Conservation (phyloP, 2,329 filamentous ascomycete genomes). For the Apiospora hydei region DNA sequence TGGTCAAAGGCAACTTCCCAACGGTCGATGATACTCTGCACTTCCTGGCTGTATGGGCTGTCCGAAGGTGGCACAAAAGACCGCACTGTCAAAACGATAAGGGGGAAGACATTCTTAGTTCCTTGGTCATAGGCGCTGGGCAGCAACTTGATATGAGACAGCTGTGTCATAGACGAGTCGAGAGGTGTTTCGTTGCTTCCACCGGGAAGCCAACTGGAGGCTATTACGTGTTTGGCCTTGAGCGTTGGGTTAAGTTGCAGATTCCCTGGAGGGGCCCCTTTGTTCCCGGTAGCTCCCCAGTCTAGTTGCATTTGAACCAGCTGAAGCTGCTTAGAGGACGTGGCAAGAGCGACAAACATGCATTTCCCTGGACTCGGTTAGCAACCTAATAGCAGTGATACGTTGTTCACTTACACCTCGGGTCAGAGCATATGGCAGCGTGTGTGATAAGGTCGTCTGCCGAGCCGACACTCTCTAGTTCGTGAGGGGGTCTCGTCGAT, state of each 20-base stretch:
- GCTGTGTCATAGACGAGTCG: constrained; percentile 62
- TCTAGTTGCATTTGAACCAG: constrained; percentile 76
- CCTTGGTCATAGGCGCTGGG: constrained; percentile 68
- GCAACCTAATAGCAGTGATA: constrained; percentile 17
- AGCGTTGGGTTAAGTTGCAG: constrained; percentile 60
- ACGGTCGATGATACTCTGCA: constrained; percentile 78
- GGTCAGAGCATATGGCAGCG: constrained; percentile 75
- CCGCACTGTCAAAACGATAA: constrained; percentile 76
- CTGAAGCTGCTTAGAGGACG: constrained; percentile 74
- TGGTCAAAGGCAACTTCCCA: constrained; percentile 81
- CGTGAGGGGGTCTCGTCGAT: constrained; percentile 76
- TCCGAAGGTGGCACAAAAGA: constrained; percentile 63
- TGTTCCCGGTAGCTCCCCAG: constrained; percentile 73
- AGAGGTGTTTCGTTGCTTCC: constrained; percentile 51
- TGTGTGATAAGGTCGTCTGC: constrained; percentile 82
- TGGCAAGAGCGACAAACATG: constrained; percentile 72
- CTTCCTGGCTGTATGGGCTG: constrained; percentile 66
- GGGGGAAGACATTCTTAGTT: constrained; percentile 61
- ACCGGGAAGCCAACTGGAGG: constrained; percentile 63
- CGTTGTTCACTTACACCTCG: constrained; percentile 61
- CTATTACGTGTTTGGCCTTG: constrained; percentile 62
- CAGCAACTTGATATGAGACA: constrained; percentile 80
- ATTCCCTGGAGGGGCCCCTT: constrained; percentile 51
- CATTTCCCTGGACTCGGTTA: constrained; percentile 44
- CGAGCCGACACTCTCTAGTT: constrained; percentile 75